A percentile compares a stretch with the other conserved stretches of the same genome.
phyloP scores from a whole-genome alignment of 129 eudicot genomes.

The Deinandra increscens region DNA sequence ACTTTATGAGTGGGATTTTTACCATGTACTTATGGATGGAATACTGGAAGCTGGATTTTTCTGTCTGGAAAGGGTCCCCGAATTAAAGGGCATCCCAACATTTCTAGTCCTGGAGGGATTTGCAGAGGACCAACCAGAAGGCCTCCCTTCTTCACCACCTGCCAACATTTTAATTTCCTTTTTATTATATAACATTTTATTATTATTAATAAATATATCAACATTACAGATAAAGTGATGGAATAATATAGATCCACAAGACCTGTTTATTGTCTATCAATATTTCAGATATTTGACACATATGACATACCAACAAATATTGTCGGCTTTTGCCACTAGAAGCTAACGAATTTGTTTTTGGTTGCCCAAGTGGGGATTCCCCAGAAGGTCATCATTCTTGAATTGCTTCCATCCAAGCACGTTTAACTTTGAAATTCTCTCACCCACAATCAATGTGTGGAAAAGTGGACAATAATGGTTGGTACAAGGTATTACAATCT shows the following conservation, averaged over 20 bases:
- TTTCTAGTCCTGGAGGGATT: constrained; percentile 53
- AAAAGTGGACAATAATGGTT: too few species aligned
- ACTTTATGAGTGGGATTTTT: too few species aligned
- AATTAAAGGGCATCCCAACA: constrained; percentile 40
- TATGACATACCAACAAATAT: not conserved
- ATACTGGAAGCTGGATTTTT: constrained; percentile 65
- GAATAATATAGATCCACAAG: not conserved
- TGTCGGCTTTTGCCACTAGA: too few species aligned
- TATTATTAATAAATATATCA: not conserved
- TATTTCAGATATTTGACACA: too few species aligned
- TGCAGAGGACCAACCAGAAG: constrained; percentile 57
- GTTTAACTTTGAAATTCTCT: too few species aligned
- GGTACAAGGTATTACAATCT: not conserved
- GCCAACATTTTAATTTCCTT: constrained; percentile 5
- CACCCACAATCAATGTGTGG: too few species aligned
- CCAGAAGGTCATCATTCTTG: too few species aligned
- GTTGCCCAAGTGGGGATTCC: too few species aligned
- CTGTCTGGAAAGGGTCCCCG: constrained; percentile 65
- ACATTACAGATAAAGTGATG: not conserved
- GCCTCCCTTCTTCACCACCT: constrained; percentile 77
- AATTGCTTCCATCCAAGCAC: too few species aligned
- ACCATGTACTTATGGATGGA: constrained; percentile 36
- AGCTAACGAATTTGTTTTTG: too few species aligned
- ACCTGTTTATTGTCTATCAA: not conserved
- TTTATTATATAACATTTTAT: not conserved